Base-by-base conservation (phyloP, 306 rosid genomes). In the Casuarina glauca region DNA sequence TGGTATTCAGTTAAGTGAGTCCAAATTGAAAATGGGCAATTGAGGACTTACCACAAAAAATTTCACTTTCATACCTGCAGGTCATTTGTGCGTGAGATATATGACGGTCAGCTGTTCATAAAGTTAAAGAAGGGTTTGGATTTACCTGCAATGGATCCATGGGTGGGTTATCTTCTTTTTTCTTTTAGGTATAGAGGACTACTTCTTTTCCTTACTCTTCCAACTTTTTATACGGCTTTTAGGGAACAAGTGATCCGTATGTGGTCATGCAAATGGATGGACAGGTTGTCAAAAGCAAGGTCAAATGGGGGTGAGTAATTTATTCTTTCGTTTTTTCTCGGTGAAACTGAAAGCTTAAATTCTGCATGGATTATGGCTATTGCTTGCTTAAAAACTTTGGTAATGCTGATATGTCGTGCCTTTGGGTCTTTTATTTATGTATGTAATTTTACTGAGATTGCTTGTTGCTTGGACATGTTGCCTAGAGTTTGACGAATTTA, bases 171-270 rank as follows among this genome's bases (percentile, higher is more conserved):
- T 67, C 72, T 52, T 73, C 51, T 48, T 55, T 71, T 48, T 72
- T 54, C 48, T 77, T 60, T 81, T 53, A 42, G 45, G 38, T 45
- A 38, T 73, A 67, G 54, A 60, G 50, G 32, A 42, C 9, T 13
- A 62, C 5, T 3, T 57, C 13, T 57, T 60, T 61, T 51, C 32
- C 55, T 42, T 52, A 72, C 20, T 46, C 53, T 73, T 82, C 9
- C 9, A 46, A 71, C 17, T 51, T 76, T 83, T 74, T 66, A n/a
- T 79, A 57, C 82, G 80, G 67, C 74, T 82, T 67, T 75, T 76
- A 94, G 98, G 98, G 98, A 81, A 92, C 97, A 58, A 94, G 98
- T 76, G 97, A 94, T 87, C 97, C 98, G 1, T 94, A 94, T 84
- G 92, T 92, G 74, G 83, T 92, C 78, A 79, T 94, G 80, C 88